Conservation (phyloP, 176 grass and related monocot species). For the Musa beccarii region DNA sequence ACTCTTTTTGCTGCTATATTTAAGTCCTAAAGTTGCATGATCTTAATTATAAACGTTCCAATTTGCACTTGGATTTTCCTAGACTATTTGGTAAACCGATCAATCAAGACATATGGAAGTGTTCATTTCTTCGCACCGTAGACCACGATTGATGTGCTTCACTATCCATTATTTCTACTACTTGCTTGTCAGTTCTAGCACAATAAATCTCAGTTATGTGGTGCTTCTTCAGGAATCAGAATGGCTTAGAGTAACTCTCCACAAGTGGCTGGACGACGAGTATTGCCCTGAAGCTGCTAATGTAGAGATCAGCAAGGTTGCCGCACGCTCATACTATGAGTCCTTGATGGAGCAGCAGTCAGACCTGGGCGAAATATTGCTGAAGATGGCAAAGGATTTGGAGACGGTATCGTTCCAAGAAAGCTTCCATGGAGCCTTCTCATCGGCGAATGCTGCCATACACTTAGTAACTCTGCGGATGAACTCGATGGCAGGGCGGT, state of each 20-base stretch:
- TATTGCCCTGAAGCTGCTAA: conserved; percentile 82
- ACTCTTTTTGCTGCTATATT: too few species aligned
- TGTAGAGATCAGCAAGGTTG: conserved; percentile 67
- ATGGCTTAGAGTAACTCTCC: conserved; percentile 67
- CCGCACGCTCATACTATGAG: conserved; percentile 48
- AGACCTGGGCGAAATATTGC: conserved; percentile 68
- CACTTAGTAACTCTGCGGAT: conserved; percentile 58
- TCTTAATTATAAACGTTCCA: too few species aligned
- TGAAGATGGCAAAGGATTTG: conserved; percentile 62
- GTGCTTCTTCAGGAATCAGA: conserved; percentile 58
- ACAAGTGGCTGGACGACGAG: conserved; percentile 79
- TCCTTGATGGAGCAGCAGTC: conserved; percentile 47
- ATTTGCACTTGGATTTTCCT: too few species aligned
- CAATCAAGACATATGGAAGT: too few species aligned
- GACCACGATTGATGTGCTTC: too few species aligned
- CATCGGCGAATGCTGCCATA: conserved; percentile 60
- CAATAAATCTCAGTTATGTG: background rate
- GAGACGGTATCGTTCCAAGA: conserved; percentile 60
- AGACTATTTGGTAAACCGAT: too few species aligned
- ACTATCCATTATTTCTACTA: background rate
- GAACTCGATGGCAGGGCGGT: conserved; percentile 1
- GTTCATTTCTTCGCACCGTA: too few species aligned
- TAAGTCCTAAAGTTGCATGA: too few species aligned
- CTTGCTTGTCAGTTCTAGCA: background rate
- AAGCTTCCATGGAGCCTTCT: conserved; percentile 86